Conservation (phyloP, 106 monocot species). For the Apostasia ramifera region DNA sequence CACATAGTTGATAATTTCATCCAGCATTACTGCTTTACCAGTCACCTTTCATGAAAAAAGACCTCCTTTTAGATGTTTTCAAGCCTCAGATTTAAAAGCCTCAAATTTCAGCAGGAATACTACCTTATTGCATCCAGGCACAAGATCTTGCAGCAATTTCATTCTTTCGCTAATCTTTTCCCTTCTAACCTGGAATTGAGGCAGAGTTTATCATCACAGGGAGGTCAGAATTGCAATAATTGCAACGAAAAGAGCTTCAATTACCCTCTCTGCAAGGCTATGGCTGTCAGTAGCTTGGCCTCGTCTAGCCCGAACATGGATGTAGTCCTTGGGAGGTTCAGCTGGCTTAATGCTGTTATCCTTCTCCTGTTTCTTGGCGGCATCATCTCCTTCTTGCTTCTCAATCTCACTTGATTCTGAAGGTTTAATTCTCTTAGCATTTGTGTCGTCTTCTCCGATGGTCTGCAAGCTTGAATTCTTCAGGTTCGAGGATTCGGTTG, state of each 20-base stretch:
- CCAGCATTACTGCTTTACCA: conserved; percentile 80
- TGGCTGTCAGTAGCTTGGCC: conserved; percentile 92
- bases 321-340: conserved; percentile 64
- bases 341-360: conserved; percentile 30
- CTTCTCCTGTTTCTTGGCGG: conserved; percentile 14
- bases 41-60: conserved; percentile 33
- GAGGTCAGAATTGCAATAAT: not conserved
- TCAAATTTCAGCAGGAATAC: too few relatives aligned
- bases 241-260: not conserved
- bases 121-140: conserved; percentile 77
- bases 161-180: conserved; percentile 78
- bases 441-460: conserved; percentile 26
- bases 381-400: conserved; percentile 15
- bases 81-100: too few relatives aligned
- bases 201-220: not conserved
- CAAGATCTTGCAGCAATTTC: conserved; percentile 79
- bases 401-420: conserved; percentile 12
- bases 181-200: conserved; percentile 45
- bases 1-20: conserved; percentile 84
- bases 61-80: too few relatives aligned
- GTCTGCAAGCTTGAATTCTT: conserved; percentile 2
- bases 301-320: conserved; percentile 77
- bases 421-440: conserved; percentile 37
- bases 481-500: not conserved
- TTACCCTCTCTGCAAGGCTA: conserved; percentile 84